phyloP scores from a whole-genome alignment of 805 yeast genomes.

The Kluyveromyces wickerhamii region DNA sequence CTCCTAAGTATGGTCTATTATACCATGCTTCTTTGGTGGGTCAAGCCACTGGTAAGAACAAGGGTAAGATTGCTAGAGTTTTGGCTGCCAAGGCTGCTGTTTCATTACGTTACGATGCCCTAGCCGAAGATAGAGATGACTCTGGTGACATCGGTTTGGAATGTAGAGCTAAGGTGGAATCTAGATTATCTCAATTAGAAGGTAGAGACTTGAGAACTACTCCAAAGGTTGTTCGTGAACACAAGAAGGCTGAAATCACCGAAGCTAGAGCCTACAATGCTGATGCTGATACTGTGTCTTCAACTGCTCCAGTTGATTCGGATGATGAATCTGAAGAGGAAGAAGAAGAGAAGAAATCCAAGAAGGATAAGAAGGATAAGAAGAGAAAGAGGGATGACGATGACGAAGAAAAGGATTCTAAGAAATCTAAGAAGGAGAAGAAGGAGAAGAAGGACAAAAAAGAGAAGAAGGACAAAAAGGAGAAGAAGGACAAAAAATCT shows the following conservation, averaged over 20 bases:
- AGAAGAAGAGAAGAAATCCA: slow-evolving; percentile 31
- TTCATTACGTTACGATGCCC: slow-evolving; percentile 91
- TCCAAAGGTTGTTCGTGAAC: slow-evolving; percentile 71
- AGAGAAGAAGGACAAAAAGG: slow-evolving; percentile 22
- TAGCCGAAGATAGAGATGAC: slow-evolving; percentile 95
- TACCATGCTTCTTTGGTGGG: slow-evolving; percentile 97
- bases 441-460: slow-evolving; percentile 30
- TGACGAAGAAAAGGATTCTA: slow-evolving; percentile 29
- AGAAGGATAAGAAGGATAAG: slow-evolving; percentile 31
- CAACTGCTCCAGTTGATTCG: slow-evolving; percentile 27
- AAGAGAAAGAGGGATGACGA: slow-evolving; percentile 27
- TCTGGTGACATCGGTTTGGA: slow-evolving; percentile 88
- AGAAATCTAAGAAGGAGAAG: slow-evolving; percentile 26
- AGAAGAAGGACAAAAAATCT: slow-evolving; percentile 31
- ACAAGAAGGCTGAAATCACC: slow-evolving; percentile 77
- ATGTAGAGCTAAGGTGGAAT: slow-evolving; percentile 88
- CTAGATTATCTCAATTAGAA: slow-evolving; percentile 88
- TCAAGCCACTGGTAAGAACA: slow-evolving; percentile 95
- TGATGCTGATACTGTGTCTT: slow-evolving; percentile 76
- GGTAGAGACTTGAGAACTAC: slow-evolving; percentile 95
- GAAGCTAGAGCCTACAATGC: slow-evolving; percentile 87
- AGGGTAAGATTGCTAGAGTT: slow-evolving; percentile 98
- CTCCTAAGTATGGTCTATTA: slow-evolving; percentile 94
- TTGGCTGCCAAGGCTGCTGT: slow-evolving; percentile 98
- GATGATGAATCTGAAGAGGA: slow-evolving; percentile 34